These are phyloP conservation scores for Chlamydomonas asymmetrica DNA, from an alignment of 139 green algal genomes.

Conservation along the genomic window DNA sequence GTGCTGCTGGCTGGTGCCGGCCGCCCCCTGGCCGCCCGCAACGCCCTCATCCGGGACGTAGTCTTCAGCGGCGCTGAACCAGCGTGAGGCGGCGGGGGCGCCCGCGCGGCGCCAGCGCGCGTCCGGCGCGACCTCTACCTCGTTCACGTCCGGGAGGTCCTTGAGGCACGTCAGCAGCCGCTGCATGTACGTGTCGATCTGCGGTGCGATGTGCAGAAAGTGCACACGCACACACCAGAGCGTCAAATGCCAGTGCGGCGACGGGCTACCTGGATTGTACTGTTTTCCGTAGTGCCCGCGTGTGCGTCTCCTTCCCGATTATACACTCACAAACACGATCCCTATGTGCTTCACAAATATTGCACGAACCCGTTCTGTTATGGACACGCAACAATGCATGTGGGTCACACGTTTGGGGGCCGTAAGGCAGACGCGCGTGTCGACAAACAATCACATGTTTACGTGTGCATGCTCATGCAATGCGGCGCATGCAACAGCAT, in stretches of 20 bases:
- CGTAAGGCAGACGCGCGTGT: not conserved
- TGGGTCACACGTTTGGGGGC: not conserved
- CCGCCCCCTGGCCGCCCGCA: not conserved
- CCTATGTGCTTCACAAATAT: not conserved
- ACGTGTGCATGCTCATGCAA: no score
- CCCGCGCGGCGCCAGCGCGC: slow-evolving; percentile 36
- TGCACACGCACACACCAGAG: no score
- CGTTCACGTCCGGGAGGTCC: slow-evolving; percentile 10
- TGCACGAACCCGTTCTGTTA: no score
- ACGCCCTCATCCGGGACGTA: not conserved
- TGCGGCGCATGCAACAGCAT: no score
- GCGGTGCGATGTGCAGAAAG: no score
- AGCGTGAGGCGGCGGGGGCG: not conserved
- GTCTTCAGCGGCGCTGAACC: slow-evolving; percentile 5
- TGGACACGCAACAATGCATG: not conserved
- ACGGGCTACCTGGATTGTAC: no score
- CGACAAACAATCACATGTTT: not conserved
- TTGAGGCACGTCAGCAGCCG: slow-evolving; percentile 17
- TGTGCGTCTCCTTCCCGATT: no score
- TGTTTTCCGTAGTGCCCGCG: no score
- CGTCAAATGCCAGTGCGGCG: no score
- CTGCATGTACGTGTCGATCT: slow-evolving; percentile 40
- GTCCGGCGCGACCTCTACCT: slow-evolving; percentile 41
- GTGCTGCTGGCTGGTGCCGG: not conserved
- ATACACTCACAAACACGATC: not conserved